phyloP scores from a whole-genome alignment of 2,329 filamentous ascomycete genomes.

The Biscogniauxia mediterranea region DNA sequence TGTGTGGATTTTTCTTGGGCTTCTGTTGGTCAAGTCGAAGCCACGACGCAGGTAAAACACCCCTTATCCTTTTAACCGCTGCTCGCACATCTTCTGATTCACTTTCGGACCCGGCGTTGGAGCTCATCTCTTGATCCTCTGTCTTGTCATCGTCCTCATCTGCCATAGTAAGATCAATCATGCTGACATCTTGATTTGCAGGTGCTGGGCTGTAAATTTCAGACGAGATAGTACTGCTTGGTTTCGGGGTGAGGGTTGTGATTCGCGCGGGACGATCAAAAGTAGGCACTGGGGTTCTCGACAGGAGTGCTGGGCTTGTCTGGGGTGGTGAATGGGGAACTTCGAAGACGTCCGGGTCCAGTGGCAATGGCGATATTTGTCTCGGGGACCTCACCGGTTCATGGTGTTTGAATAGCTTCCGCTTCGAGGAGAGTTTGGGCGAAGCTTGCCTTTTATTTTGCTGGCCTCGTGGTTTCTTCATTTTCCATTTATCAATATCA shows the following conservation, averaged over 20 bases:
- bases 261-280: slow-evolving; percentile 11
- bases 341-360: slow-evolving; percentile 34
- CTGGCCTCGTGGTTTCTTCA: slow-evolving; percentile 7
- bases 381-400: slow-evolving; percentile 9
- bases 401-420: slow-evolving; percentile 22
- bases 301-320: slow-evolving; percentile 35
- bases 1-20: slow-evolving; percentile 33
- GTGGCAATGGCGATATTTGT: slow-evolving; percentile 13
- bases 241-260: slow-evolving; percentile 27
- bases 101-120: slow-evolving; percentile 35
- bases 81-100: slow-evolving; percentile 34
- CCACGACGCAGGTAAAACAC: slow-evolving; percentile 67
- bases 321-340: slow-evolving; percentile 39
- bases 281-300: slow-evolving; percentile 19
- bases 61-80: slow-evolving; percentile 48
- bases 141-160: slow-evolving; percentile 16
- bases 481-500: slow-evolving; percentile 31
- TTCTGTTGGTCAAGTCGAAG: slow-evolving; percentile 56
- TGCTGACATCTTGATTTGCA: slow-evolving; percentile 10
- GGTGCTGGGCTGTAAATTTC: slow-evolving; percentile 27
- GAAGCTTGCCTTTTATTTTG: slow-evolving; percentile 27
- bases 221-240: slow-evolving; percentile 28
- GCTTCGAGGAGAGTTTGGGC: slow-evolving; percentile 27
- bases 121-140: slow-evolving; percentile 15
- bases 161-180: slow-evolving; percentile 29